Conservation (phyloP, 805 yeast genomes). For the Wickerhamiella allomyrinae region DNA sequence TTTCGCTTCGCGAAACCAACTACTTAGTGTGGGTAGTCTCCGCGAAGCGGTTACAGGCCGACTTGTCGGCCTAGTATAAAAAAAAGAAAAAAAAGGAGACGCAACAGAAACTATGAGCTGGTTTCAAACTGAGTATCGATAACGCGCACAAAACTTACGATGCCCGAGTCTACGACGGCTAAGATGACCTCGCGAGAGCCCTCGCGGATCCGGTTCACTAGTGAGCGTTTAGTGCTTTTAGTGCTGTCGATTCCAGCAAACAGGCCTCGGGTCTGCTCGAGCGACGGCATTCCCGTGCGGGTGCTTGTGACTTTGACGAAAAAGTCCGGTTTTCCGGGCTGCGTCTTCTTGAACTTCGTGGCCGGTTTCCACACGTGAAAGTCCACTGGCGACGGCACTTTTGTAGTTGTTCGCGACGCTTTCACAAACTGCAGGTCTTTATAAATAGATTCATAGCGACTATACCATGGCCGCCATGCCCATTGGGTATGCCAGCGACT, state of each 20-base stretch:
- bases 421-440: slow-evolving; percentile 7
- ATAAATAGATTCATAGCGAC: slow-evolving; percentile 9
- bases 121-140: slow-evolving; percentile 18
- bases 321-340: slow-evolving; percentile 59
- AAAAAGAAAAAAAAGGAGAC: no score
- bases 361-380: slow-evolving; percentile 77
- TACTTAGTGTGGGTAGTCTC: no score
- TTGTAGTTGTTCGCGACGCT: not conserved
- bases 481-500: slow-evolving; percentile 5
- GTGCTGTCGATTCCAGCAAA: slow-evolving; percentile 18
- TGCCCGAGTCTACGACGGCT: slow-evolving; percentile 67
- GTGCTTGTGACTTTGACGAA: slow-evolving; percentile 47
- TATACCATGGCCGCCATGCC: slow-evolving; percentile 16
- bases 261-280: slow-evolving; percentile 23
- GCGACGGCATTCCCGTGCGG: slow-evolving; percentile 6
- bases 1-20: no score
- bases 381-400: slow-evolving; percentile 21
- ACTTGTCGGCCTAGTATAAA: no score
- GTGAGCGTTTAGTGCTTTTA: slow-evolving; percentile 22
- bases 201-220: slow-evolving; percentile 29
- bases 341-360: slow-evolving; percentile 49
- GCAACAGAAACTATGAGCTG: not conserved
- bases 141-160: slow-evolving; percentile 44
- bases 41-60: no score
- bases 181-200: slow-evolving; percentile 42